Evolutionary conservation across 352 stramenopile species (phyloP).

Genomic region (Pythium aristosporum): DNA sequence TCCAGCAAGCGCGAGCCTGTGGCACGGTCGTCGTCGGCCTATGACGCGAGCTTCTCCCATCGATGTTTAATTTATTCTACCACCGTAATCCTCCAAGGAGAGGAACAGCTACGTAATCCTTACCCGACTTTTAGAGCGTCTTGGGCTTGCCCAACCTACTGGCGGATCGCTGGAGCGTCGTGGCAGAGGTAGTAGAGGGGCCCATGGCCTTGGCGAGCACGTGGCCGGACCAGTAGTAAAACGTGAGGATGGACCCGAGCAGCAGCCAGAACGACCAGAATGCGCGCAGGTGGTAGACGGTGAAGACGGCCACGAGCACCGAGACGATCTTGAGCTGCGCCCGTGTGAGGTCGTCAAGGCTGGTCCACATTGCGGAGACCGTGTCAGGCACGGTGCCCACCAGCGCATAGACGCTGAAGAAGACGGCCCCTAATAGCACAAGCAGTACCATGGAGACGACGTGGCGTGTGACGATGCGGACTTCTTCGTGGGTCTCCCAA

Average conservation of each 20-base stretch:
- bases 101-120: too few relatives aligned
- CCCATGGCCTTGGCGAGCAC: slow-evolving; percentile 26
- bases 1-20: slow-evolving; percentile 11
- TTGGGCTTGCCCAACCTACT: background rate
- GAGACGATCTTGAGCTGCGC: slow-evolving; percentile 43
- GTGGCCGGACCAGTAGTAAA: slow-evolving; percentile 60
- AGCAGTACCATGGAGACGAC: slow-evolving; percentile 27
- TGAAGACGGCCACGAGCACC: slow-evolving; percentile 21
- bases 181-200: slow-evolving; percentile 9
- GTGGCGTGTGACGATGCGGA: slow-evolving; percentile 35
- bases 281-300: slow-evolving; percentile 35
- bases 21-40: slow-evolving; percentile 23
- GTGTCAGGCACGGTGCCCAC: slow-evolving; percentile 29
- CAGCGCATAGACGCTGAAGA: slow-evolving; percentile 35
- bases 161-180: slow-evolving; percentile 7
- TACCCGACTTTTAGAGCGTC: too few relatives aligned
- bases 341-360: slow-evolving; percentile 42
- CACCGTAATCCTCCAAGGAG: background rate
- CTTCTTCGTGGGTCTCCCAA: slow-evolving; percentile 36
- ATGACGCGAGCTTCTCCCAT: slow-evolving; percentile 12
- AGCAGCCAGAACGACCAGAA: slow-evolving; percentile 46
- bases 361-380: slow-evolving; percentile 27
- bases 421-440: slow-evolving; percentile 21
- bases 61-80: slow-evolving; percentile 29
- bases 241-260: slow-evolving; percentile 21